Conservation (phyloP, 768 basidiomycete species). For the Thelephora ganbajun region DNA sequence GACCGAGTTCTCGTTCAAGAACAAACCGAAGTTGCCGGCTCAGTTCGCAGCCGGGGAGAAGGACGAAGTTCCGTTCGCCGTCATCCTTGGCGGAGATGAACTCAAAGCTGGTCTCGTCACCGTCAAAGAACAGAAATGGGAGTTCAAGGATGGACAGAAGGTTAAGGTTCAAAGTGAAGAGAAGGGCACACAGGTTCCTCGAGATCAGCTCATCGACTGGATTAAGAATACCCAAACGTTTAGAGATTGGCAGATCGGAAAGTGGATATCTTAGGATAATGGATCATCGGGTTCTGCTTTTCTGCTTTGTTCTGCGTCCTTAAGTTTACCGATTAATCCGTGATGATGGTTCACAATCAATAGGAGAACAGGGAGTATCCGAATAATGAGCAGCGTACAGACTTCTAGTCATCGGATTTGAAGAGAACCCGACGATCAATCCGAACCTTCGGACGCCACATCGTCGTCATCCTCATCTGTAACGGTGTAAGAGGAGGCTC, state of each 20-base stretch:
- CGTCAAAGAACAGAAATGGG: slow-evolving; percentile 87
- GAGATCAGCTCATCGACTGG: slow-evolving; percentile 20
- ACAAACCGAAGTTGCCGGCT: slow-evolving; percentile 73
- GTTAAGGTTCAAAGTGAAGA: slow-evolving; percentile 35
- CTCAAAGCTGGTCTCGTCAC: slow-evolving; percentile 70
- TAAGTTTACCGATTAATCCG: neutral
- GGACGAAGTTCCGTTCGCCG: slow-evolving; percentile 86
- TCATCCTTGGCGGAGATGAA: slow-evolving; percentile 85
- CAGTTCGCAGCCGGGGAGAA: slow-evolving; percentile 87
- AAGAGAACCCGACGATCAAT: slow-evolving; percentile 13
- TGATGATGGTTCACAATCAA: slow-evolving; percentile 1
- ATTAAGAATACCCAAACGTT: slow-evolving; percentile 17
- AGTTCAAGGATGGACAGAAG: slow-evolving; percentile 60
- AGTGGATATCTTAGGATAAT: slow-evolving; percentile 9
- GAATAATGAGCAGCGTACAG: slow-evolving; percentile 7
- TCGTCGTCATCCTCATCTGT: slow-evolving; percentile 18
- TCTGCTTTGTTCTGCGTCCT: neutral
- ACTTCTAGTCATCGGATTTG: slow-evolving; percentile 13
- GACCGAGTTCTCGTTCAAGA: slow-evolving; percentile 89
- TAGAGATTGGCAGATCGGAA: slow-evolving; percentile 20
- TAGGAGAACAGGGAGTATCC: slow-evolving; percentile 2
- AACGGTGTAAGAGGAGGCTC: neutral
- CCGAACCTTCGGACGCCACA: slow-evolving; percentile 8
- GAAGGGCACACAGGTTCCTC: slow-evolving; percentile 30
- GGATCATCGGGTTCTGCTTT: too few relatives aligned